Evolutionary conservation across 2,329 filamentous ascomycete genomes (phyloP).

Genomic region (Calonectria montana): DNA sequence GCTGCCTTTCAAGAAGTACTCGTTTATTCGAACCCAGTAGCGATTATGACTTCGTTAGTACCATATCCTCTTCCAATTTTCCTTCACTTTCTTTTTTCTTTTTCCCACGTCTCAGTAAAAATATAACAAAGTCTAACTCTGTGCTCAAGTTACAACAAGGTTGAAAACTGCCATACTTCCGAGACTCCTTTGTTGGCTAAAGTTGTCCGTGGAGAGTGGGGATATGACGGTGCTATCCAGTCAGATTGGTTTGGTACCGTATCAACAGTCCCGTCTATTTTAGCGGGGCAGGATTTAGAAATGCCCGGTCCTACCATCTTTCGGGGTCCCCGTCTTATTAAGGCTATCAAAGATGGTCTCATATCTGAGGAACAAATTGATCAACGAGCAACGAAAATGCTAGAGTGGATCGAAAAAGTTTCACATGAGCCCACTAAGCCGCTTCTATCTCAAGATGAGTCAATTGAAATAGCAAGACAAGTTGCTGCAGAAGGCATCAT

Average conservation of each 20-base stretch:
- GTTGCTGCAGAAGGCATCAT: not conserved
- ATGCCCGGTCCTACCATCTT: not conserved
- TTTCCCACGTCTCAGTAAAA: too few species aligned
- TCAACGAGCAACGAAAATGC: not conserved
- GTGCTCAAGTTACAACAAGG: not conserved
- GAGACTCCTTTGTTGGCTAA: not conserved
- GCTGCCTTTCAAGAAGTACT: not conserved
- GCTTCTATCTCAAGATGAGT: not conserved
- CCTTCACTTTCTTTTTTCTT: too few species aligned
- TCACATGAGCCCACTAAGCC: not conserved
- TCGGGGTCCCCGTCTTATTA: not conserved
- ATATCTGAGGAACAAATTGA: not conserved
- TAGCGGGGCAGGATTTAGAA: not conserved
- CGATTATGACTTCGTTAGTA: not conserved
- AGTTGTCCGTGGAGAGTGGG: not conserved
- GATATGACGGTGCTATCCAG: not conserved
- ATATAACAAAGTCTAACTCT: not conserved
- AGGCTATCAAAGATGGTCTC: not conserved
- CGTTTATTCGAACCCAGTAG: not conserved
- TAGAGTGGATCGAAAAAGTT: not conserved
- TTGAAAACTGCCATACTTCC: not conserved
- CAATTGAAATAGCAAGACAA: not conserved
- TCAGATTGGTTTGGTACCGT: not conserved
- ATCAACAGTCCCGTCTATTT: not conserved
- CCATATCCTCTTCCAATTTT: too few species aligned